phyloP scores from a whole-genome alignment of 2,329 filamentous ascomycete genomes.

The Saccharata proteae region DNA sequence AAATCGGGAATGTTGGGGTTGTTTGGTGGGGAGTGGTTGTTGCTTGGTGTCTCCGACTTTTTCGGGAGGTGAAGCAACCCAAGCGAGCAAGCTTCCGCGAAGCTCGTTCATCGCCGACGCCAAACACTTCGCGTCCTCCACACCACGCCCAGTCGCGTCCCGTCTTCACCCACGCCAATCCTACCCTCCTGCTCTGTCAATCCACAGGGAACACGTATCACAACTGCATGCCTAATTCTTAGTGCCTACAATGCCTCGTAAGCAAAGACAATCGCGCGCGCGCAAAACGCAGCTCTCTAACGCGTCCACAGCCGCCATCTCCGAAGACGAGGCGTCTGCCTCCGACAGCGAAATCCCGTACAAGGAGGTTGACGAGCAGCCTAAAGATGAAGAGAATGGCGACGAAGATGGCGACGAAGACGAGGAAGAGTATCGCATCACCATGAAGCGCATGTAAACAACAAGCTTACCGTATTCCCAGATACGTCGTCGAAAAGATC shows the following conservation, averaged over 20 bases:
- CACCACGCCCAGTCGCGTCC: neutral
- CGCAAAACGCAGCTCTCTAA: conserved; percentile 4
- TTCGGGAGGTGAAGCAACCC: too few relatives aligned
- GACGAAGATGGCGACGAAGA: conserved; percentile 19
- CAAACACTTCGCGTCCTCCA: neutral
- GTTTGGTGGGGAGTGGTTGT: too few relatives aligned
- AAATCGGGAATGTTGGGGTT: too few relatives aligned
- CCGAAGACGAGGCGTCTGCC: conserved; percentile 22
- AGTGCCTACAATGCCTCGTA: conserved; percentile 18
- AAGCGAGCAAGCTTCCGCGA: conserved; percentile 6
- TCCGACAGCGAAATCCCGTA: conserved; percentile 20
- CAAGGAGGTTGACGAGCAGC: conserved; percentile 14
- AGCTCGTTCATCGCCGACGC: conserved; percentile 5
- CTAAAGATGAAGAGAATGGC: conserved; percentile 11
- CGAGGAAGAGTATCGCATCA: conserved; percentile 38
- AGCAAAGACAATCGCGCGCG: conserved; percentile 6
- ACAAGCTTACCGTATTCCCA: conserved; percentile 25
- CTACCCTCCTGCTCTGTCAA: neutral
- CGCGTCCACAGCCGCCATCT: conserved; percentile 22
- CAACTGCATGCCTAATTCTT: too few relatives aligned
- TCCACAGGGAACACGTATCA: too few relatives aligned
- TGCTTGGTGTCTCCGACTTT: too few relatives aligned
- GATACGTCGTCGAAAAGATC: conserved; percentile 66
- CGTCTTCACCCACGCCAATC: neutral
- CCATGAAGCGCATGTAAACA: conserved; percentile 11